Conservation (phyloP, 2,329 filamentous ascomycete genomes). For the Penicillium expansum region DNA sequence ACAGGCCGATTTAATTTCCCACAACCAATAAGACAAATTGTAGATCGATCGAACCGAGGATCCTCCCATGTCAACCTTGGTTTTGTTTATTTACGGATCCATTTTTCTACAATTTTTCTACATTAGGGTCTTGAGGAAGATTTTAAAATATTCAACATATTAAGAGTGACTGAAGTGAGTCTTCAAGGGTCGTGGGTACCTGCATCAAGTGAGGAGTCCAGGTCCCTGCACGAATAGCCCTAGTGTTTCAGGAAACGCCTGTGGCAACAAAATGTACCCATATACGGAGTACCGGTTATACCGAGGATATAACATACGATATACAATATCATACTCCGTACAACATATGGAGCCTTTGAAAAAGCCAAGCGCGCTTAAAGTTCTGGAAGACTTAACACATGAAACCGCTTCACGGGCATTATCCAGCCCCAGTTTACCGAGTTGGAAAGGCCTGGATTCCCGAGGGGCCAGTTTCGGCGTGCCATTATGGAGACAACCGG, state of each 20-base stretch:
- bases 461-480: background rate
- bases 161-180: background rate
- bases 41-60: constrained; percentile 12
- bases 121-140: no score
- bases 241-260: constrained; percentile 5
- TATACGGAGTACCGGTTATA: background rate
- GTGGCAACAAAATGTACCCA: background rate
- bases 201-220: constrained; percentile 2
- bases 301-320: background rate
- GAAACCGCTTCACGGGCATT: background rate
- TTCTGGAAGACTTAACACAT: background rate
- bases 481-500: background rate
- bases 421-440: background rate
- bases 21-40: constrained; percentile 4
- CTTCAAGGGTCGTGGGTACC: background rate
- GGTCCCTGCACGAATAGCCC: constrained; percentile 5
- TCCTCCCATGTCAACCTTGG: constrained; percentile 5
- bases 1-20: constrained; percentile 4
- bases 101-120: background rate
- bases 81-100: constrained; percentile 4
- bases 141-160: no score
- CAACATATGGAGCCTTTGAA: background rate
- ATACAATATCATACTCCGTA: background rate
- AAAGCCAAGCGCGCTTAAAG: background rate
- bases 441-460: constrained; percentile 5